Conservation (phyloP, 2,329 filamentous ascomycete genomes). For the Arthroderma sp. region DNA sequence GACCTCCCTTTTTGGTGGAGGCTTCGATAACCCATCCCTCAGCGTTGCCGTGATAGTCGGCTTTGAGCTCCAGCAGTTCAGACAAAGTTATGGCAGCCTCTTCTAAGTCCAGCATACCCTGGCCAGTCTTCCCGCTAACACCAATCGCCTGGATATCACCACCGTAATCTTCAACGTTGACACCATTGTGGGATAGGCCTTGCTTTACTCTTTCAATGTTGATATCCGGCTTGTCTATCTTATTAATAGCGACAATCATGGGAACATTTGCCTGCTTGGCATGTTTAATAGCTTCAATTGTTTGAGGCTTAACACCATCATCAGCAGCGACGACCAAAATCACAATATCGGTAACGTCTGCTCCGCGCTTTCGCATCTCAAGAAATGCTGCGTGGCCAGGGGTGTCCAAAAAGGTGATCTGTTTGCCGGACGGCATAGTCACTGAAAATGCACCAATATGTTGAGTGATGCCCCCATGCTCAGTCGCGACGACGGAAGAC, state of each 20-base stretch:
- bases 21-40: slow-evolving; percentile 94
- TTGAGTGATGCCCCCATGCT: slow-evolving; percentile 95
- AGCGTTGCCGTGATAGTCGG: slow-evolving; percentile 59
- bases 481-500: slow-evolving; percentile 76
- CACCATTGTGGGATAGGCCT: slow-evolving; percentile 67
- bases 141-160: slow-evolving; percentile 86
- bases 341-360: slow-evolving; percentile 92
- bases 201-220: slow-evolving; percentile 73
- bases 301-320: slow-evolving; percentile 95
- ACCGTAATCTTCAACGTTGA: slow-evolving; percentile 89
- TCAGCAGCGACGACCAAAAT: slow-evolving; percentile 92
- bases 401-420: slow-evolving; percentile 93
- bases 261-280: slow-evolving; percentile 76
- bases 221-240: slow-evolving; percentile 78
- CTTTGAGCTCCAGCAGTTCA: slow-evolving; percentile 81
- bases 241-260: slow-evolving; percentile 96
- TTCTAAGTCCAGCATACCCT: slow-evolving; percentile 82
- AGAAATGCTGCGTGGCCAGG: slow-evolving; percentile 93
- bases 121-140: slow-evolving; percentile 85
- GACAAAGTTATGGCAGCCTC: slow-evolving; percentile 77
- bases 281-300: slow-evolving; percentile 89
- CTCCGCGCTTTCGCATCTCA: slow-evolving; percentile 88
- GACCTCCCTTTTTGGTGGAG: slow-evolving; percentile 70
- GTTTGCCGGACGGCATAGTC: slow-evolving; percentile 68
- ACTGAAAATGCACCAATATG: slow-evolving; percentile 98